Conservation (phyloP, 202 grass and related monocot species). For the Hordeum pubiflorum region DNA sequence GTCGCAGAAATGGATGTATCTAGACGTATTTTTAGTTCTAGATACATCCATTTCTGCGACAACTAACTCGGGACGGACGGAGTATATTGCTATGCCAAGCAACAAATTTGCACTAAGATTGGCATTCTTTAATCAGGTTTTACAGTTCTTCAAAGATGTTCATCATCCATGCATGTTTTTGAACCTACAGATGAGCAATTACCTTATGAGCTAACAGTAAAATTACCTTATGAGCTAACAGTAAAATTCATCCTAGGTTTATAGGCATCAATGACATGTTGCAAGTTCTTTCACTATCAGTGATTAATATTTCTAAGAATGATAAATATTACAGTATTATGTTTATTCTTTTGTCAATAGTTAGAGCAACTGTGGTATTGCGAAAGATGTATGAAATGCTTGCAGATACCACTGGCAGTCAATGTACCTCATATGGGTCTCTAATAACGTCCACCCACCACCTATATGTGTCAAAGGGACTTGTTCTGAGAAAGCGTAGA, state of each 20-base stretch:
- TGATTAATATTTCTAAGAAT: constrained; percentile 10
- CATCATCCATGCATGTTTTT: constrained; percentile 5
- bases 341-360: background rate
- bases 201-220: constrained; percentile 15
- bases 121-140: background rate
- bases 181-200: background rate
- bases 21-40: too few species aligned
- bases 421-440: constrained; percentile 88
- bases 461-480: constrained; percentile 78
- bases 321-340: background rate
- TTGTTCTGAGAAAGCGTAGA: constrained; percentile 70
- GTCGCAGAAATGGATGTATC: too few species aligned
- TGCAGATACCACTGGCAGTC: constrained; percentile 13
- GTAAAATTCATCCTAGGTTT: background rate
- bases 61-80: too few species aligned
- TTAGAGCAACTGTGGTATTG: background rate
- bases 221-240: constrained; percentile 8
- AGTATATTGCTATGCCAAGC: background rate
- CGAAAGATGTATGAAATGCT: constrained; percentile 1
- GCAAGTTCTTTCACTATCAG: background rate
- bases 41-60: too few species aligned
- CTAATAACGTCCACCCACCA: constrained; percentile 93
- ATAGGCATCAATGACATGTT: background rate
- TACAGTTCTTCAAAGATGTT: constrained; percentile 14
- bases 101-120: background rate